Percentiles rank a stretch among this genome's conserved stretches.
These are phyloP conservation scores for Capniomyces stellatus DNA, from an alignment of 371 early-diverging fungal species.

Conservation along the genomic window DNA sequence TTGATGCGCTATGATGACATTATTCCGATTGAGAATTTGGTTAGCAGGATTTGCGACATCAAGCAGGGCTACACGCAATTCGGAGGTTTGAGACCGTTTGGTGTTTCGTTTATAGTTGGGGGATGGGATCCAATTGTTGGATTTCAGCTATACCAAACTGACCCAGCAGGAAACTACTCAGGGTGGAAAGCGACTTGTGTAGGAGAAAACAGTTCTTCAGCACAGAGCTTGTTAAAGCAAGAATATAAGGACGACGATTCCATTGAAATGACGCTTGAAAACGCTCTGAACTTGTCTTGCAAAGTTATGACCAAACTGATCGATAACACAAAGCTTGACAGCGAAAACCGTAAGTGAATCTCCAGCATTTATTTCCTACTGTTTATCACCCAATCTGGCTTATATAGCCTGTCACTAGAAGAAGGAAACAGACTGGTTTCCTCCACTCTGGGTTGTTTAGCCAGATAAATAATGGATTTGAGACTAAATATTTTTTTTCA, in stretches of 20 bases:
- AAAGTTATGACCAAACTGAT: slow-evolving; percentile 91
- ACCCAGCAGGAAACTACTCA: slow-evolving; percentile 97
- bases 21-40: slow-evolving; percentile 88
- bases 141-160: slow-evolving; percentile 94
- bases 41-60: slow-evolving; percentile 81
- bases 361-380: too few relatives aligned
- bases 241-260: slow-evolving; percentile 56
- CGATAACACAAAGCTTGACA: slow-evolving; percentile 73
- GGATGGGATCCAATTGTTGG: slow-evolving; percentile 83
- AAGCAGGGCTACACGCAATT: slow-evolving; percentile 99
- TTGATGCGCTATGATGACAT: slow-evolving; percentile 68
- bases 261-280: slow-evolving; percentile 49
- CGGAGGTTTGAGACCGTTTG: slow-evolving; percentile 97
- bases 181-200: slow-evolving; percentile 98
- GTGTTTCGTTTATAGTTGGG: slow-evolving; percentile 94
- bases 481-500: slow-evolving; percentile 9
- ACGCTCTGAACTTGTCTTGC: slow-evolving; percentile 72
- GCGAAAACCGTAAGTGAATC: slow-evolving; percentile 52
- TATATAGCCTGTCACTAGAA: too few relatives aligned
- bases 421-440: too few relatives aligned
- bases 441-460: too few relatives aligned
- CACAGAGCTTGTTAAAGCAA: slow-evolving; percentile 81
- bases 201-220: slow-evolving; percentile 85
- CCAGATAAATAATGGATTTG: too few relatives aligned
- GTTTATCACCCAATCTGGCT: too few relatives aligned